Base-by-base conservation (phyloP, 23 red algal genomes). In the Chondrus crispus region DNA sequence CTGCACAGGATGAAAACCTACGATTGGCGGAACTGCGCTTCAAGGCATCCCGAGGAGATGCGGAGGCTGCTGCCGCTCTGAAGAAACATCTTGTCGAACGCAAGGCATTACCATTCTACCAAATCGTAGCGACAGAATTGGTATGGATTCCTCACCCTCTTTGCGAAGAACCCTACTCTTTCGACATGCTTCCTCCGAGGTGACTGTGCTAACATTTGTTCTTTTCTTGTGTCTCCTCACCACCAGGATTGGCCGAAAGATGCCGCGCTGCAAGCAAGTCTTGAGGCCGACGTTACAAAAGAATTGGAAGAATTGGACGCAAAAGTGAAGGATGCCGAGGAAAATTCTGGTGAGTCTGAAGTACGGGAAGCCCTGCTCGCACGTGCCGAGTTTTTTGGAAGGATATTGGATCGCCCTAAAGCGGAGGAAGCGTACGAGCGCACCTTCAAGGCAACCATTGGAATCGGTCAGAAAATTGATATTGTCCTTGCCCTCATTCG, bases 271-370 rank as follows among this genome's bases (percentile, higher is more conserved):
- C 66, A 92, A 29, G 41, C 77, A 8, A 49, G 52, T 2, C 38
- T 96, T 38, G 68, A 85, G 39, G n/a, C 70, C 14, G 80, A 90
- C 10, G 87, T 85, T 28, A 79, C 80, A 12, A 89, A 88, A 37
- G 85, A 93, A 37, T 62, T 96, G 2, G 83, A 69, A 40, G 82
- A 86, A 26, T 68, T 96, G 29, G 82, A 96, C 53, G 85, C 74
- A 1, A 95, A 88, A 68, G 64, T 99, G 10, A 88, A 86, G 47
- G 94, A 96, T 35, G 94, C 93, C 2, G 83, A 93, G 43, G 83
- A 94, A 46, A 95, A 96, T 60, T 62, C 92, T 3, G 97, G 97
- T 14, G 97, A 99, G 72, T 96, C 79, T 26, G 97, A 99, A 80
- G 97, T 99, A 10, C 94, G 95, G 26, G 94, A 99, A 58, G 97